Conservation (phyloP, 192 early-diverging fungal species). For the Mortierella antarctica region DNA sequence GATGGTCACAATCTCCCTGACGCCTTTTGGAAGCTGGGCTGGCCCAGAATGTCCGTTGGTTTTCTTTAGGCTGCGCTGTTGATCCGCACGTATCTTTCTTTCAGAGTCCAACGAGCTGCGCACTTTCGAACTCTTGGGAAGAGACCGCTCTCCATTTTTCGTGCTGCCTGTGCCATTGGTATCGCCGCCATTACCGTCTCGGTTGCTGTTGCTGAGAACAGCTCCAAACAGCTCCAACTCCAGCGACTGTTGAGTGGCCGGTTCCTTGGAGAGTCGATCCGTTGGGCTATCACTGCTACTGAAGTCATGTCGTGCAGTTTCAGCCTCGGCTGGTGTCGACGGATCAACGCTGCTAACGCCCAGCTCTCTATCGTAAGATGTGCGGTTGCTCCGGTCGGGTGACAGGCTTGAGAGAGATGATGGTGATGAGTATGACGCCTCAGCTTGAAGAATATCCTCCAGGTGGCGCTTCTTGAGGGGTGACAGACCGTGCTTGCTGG, state of each 20-base stretch:
- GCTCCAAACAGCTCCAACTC: slow-evolving; percentile 44
- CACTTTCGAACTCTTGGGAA: too few relatives aligned
- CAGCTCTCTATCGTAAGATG: slow-evolving; percentile 15
- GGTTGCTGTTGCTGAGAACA: neutral
- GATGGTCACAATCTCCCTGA: slow-evolving; percentile 33
- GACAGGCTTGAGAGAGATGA: slow-evolving; percentile 34
- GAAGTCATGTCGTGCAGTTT: neutral
- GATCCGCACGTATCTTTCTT: too few relatives aligned
- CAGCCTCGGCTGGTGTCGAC: neutral
- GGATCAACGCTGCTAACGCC: neutral
- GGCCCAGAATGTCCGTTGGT: slow-evolving; percentile 1
- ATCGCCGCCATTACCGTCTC: neutral
- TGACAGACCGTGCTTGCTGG: slow-evolving; percentile 7
- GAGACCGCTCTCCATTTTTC: neutral
- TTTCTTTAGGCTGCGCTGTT: neutral
- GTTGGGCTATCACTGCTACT: too few relatives aligned
- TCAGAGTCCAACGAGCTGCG: too few relatives aligned
- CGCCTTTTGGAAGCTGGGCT: neutral
- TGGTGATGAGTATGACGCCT: slow-evolving; percentile 18
- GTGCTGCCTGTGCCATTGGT: slow-evolving; percentile 3
- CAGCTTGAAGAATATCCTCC: slow-evolving; percentile 9
- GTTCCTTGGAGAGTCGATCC: neutral
- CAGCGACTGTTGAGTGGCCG: slow-evolving; percentile 12
- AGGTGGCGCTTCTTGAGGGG: slow-evolving; percentile 25
- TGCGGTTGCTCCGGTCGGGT: slow-evolving; percentile 10